Evolutionary conservation across 768 basidiomycete genomes (phyloP), one percentile per base, ranked within the genome.

Genomic region (Xerocomellus chrysenteron): DNA sequence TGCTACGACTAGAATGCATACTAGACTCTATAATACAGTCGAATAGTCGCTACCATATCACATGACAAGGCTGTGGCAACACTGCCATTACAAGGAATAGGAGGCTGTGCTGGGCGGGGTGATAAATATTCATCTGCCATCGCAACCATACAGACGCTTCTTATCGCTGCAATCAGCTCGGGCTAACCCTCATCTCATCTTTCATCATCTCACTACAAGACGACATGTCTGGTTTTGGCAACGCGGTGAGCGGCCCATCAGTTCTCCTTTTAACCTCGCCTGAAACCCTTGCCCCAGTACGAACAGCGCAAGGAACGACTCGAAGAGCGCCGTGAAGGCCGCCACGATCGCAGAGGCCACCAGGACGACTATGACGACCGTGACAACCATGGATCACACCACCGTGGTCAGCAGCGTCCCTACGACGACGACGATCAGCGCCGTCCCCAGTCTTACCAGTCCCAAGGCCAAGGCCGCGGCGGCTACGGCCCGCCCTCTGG

Each of bases 301-400:
- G 62, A 69, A 37, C 43, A 57, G 7, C 47, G 33, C 43, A 50
- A 5, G 19, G 62, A 70, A n/a, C 55, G 28, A 1, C 54, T 19
- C 14, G 52, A 59, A 21, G 66, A 66, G 28, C 52, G 37, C 0
- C 61, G 9, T 19, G 57, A 53, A 17, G 65, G 3, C 10, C 58
- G 35, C 13, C 60, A 51, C 21, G 59, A 40, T 7, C 56, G 26
- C 11, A 41, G 49, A 1, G 43, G 37, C 10, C 39, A 24, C 9
- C 21, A 41, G 4, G 44, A 46, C 8, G 56, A 55, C 6, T 19
- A 32, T 12, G 41, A 47, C 0, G 56, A 59, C 2, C 13, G 13
- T 13, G 46, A 51, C 10, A 40, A 44, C 33, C 13, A 33, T 3
- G 54, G 55, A 24, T 49, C 47, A 4, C 52, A 17, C 8, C 42